Percentiles rank a stretch among this genome's conserved stretches.
phyloP scores from a whole-genome alignment of 768 basidiomycete genomes.

The Suillus spraguei region DNA sequence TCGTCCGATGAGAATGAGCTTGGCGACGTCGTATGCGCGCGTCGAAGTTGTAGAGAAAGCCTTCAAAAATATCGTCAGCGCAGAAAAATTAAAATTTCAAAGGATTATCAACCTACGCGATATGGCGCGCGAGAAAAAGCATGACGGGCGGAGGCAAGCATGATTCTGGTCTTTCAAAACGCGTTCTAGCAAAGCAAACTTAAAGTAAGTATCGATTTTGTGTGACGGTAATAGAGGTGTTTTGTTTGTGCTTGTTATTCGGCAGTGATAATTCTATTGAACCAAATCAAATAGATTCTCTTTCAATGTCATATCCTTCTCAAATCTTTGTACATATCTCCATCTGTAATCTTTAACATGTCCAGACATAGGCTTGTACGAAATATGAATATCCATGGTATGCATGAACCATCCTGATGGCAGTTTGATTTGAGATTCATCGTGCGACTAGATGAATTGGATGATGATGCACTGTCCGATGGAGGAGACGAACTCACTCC shows the following conservation, averaged over 20 bases:
- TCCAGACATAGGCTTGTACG: conserved; percentile 91
- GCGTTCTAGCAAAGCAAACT: background rate
- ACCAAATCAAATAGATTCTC: background rate
- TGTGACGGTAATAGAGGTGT: background rate
- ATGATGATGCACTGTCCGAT: conserved; percentile 79
- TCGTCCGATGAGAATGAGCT: conserved; percentile 76
- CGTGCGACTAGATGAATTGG: conserved; percentile 70
- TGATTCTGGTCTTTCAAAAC: conserved; percentile 24
- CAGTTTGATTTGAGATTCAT: background rate
- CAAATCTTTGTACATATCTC: conserved; percentile 13
- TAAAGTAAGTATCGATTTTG: background rate
- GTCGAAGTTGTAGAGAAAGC: conserved; percentile 63
- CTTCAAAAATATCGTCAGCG: conserved; percentile 34
- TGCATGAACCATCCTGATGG: conserved; percentile 8
- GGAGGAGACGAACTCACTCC: conserved; percentile 81
- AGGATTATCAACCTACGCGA: conserved; percentile 46
- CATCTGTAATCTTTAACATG: conserved; percentile 48
- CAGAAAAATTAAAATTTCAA: background rate
- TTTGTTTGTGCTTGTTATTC: conserved; percentile 16
- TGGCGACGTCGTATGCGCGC: conserved; percentile 66
- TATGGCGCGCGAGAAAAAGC: conserved; percentile 39
- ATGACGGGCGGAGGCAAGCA: conserved; percentile 58
- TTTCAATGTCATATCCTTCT: conserved; percentile 4
- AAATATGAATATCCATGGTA: conserved; percentile 81
- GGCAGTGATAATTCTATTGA: background rate